Evolutionary conservation across 2,329 filamentous ascomycete species (phyloP).

Genomic region (Basipetospora chlamydospora): DNA sequence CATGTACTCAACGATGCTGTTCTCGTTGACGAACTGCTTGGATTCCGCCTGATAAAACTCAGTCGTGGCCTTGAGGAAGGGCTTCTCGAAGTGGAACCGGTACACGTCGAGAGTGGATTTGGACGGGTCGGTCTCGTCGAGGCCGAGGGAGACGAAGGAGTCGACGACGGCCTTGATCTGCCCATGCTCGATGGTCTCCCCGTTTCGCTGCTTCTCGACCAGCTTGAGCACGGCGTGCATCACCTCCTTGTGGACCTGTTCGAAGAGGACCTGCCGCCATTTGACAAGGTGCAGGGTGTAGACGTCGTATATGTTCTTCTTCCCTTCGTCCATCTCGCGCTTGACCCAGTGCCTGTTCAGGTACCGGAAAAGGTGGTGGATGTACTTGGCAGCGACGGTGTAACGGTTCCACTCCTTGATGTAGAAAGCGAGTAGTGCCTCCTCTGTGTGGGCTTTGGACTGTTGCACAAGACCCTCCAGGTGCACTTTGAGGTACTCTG

Average conservation of each 20-base stretch:
- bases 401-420: slow-evolving; percentile 95
- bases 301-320: slow-evolving; percentile 96
- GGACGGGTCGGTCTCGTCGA: slow-evolving; percentile 83
- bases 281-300: slow-evolving; percentile 93
- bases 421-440: slow-evolving; percentile 82
- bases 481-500: slow-evolving; percentile 68
- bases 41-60: slow-evolving; percentile 86
- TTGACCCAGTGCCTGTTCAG: slow-evolving; percentile 98
- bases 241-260: slow-evolving; percentile 68
- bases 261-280: slow-evolving; percentile 87
- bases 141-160: slow-evolving; percentile 85
- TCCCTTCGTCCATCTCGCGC: slow-evolving; percentile 95
- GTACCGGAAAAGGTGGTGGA: slow-evolving; percentile 92
- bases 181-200: slow-evolving; percentile 91
- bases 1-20: slow-evolving; percentile 98
- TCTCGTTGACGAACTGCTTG: slow-evolving; percentile 86
- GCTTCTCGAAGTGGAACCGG: slow-evolving; percentile 78
- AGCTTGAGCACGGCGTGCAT: slow-evolving; percentile 92
- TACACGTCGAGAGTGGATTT: slow-evolving; percentile 96
- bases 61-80: slow-evolving; percentile 75
- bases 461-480: slow-evolving; percentile 55
- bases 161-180: slow-evolving; percentile 97
- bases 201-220: slow-evolving; percentile 92
- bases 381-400: slow-evolving; percentile 90
- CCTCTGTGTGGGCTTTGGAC: slow-evolving; percentile 71